Evolutionary conservation across 1,284 basidiomycete genomes (phyloP), one percentile per base, ranked within the genome.

Genomic region (Malassezia slooffiae): DNA sequence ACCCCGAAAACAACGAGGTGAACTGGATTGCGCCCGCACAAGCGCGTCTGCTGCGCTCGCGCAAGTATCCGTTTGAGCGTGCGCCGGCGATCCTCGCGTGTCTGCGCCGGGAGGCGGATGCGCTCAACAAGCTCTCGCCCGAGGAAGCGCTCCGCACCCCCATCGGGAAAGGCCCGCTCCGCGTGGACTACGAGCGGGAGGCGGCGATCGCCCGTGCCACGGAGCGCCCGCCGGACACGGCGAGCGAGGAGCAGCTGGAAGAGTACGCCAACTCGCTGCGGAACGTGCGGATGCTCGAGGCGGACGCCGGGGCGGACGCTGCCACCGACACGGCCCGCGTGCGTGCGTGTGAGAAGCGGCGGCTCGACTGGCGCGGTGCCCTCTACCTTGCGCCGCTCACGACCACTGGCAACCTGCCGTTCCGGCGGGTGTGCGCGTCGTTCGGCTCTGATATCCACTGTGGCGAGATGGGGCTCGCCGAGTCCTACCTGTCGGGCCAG

Each of bases 381-480:
- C 83, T 85, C 2, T 97, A 96, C 72, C 78, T 93, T 1, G 90
- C 90, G 0, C 90, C 91, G 0, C 73, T 97, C 9, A 96, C 91
- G 1, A 97, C 90, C 0, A 88, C 91, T 21, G 90, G 91, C 21
- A 96, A 96, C 61, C 70, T 96, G 60, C 91, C 91, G 0, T 97
- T 96, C 75, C 81, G 91, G 13, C 78, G 89, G 17, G 71, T 97
- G 15, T 95, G 88, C 57, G 79, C 83, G 5, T 74, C 78, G 27
- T 82, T 85, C 50, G 91, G 91, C 6, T 86, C 83, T 1, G 88
- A 93, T 55, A 95, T 97, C 59, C 93, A 88, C 11, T 89, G 86
- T 54, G 87, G 87, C 26, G 91, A 96, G 72, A 96, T 77, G 76
- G 85, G 54, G 5, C 41, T 55, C 21, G 38, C 55, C 32, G 60